A percentile compares a stretch with the other conserved stretches of the same genome.
Evolutionary conservation across 345 rosid species (phyloP).

Genomic region (Eucalyptus pauciflora): DNA sequence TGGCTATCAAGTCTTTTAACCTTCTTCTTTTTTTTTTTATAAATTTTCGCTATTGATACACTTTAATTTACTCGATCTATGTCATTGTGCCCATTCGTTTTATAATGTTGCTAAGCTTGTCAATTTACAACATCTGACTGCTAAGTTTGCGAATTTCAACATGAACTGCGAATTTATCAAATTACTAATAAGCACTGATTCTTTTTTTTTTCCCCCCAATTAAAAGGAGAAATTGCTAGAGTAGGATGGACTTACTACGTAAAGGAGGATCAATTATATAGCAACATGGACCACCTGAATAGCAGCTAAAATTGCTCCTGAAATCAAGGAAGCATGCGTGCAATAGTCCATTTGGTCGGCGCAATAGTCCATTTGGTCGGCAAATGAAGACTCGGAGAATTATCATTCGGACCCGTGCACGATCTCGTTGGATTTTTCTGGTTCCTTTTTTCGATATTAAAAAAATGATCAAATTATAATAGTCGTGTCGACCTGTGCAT

Average conservation of each 20-base stretch:
- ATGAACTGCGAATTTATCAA: neutral
- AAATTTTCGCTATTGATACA: neutral
- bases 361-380: neutral
- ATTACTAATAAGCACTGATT: neutral
- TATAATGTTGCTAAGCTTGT: neutral
- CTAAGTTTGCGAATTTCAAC: too few relatives aligned
- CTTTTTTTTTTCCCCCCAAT: neutral
- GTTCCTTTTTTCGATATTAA: too few relatives aligned
- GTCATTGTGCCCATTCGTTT: neutral
- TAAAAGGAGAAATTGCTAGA: neutral
- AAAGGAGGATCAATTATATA: neutral
- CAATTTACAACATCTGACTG: too few relatives aligned
- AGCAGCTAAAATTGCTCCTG: neutral
- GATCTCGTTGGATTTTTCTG: neutral
- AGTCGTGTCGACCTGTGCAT: neutral
- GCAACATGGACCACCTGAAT: neutral
- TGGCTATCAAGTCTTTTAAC: neutral
- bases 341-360: neutral
- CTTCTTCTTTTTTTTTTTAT: too few relatives aligned
- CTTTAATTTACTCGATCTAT: neutral
- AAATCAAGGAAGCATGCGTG: neutral
- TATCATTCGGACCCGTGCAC: neutral
- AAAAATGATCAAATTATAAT: too few relatives aligned
- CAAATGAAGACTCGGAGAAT: neutral
- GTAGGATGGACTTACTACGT: neutral